Percentiles rank a stretch among this genome's conserved stretches.
Conservation (phyloP, 148 eudicot genomes). For the Diospyros kaki region DNA sequence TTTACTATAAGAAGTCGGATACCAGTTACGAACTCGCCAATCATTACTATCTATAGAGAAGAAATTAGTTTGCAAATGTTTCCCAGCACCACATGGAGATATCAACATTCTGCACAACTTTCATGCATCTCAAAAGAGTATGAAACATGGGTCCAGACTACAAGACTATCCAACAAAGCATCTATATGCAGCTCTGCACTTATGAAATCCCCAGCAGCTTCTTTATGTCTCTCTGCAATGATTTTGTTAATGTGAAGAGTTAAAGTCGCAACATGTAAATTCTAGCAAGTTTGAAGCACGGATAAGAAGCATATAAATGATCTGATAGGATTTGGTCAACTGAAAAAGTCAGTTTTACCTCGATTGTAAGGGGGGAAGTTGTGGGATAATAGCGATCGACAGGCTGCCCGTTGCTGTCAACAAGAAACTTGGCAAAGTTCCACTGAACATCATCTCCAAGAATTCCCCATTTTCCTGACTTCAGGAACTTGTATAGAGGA, state of each 20-base stretch:
- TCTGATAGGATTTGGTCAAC: background rate
- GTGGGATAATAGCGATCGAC: slow-evolving; percentile 91
- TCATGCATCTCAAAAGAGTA: no score
- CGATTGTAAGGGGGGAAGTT: slow-evolving; percentile 81
- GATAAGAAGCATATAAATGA: no score
- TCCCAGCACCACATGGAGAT: no score
- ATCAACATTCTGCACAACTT: no score
- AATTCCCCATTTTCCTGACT: slow-evolving; percentile 65
- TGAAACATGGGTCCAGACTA: no score
- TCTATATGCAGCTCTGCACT: background rate
- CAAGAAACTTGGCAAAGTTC: slow-evolving; percentile 87
- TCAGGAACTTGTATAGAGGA: slow-evolving; percentile 74
- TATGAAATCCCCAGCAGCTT: slow-evolving; percentile 52
- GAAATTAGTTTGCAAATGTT: no score
- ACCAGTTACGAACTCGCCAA: no score
- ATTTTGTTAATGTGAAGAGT: no score
- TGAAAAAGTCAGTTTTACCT: slow-evolving; percentile 34
- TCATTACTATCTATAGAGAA: no score
- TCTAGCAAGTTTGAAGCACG: background rate
- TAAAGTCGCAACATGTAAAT: background rate
- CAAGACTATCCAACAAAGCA: no score
- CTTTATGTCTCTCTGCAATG: slow-evolving; percentile 76
- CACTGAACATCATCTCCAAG: slow-evolving; percentile 76
- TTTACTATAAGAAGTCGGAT: no score
- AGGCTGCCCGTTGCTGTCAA: slow-evolving; percentile 66